These are phyloP conservation scores for Pyrenopolyporus hunteri DNA, from an alignment of 495 filamentous ascomycete genomes.

Conservation along the genomic window DNA sequence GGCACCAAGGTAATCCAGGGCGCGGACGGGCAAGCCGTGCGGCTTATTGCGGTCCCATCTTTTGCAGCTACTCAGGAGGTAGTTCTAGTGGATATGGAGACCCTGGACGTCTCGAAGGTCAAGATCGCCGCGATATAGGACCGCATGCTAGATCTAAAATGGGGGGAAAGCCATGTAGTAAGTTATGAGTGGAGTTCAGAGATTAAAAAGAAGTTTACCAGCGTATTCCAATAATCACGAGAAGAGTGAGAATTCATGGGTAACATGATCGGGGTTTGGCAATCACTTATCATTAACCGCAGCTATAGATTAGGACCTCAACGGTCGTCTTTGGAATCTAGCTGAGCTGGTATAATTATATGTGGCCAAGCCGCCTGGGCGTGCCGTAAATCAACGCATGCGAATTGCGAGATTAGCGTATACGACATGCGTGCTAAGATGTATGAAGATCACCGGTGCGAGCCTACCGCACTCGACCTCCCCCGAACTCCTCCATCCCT, in stretches of 20 bases:
- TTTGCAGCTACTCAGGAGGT: constrained; percentile 82
- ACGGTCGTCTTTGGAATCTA: background rate
- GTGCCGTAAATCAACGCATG: background rate
- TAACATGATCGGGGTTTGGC: background rate
- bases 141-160: background rate
- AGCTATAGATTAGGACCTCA: background rate
- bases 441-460: background rate
- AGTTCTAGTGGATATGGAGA: constrained; percentile 86
- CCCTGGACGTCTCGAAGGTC: constrained; percentile 76
- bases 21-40: constrained; percentile 67
- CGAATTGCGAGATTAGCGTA: background rate
- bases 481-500: background rate
- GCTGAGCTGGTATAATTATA: no score
- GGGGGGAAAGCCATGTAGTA: background rate
- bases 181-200: no score
- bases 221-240: no score
- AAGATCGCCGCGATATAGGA: constrained; percentile 44
- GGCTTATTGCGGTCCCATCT: constrained; percentile 78
- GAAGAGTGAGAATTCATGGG: background rate
- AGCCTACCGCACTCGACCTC: background rate
- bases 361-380: no score
- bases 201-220: no score
- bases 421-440: background rate
- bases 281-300: background rate
- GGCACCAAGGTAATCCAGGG: constrained; percentile 71